Evolutionary conservation across 31 red algal species (phyloP).

Genomic region (Asparagopsis taxiformis): DNA sequence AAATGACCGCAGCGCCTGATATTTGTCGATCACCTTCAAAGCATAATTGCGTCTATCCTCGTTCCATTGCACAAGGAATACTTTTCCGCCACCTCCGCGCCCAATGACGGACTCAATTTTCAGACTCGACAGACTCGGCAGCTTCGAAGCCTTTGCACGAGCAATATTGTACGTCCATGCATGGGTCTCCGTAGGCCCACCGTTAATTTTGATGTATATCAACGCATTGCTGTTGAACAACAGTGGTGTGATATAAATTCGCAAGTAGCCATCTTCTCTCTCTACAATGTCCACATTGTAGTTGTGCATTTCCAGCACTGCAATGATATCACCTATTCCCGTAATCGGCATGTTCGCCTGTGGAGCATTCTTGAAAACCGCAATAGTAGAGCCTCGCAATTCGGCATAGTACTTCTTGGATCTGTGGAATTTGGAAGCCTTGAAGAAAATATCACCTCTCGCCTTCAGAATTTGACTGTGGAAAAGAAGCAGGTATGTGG

Average conservation of each 20-base stretch:
- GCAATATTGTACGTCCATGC: conserved; percentile 32
- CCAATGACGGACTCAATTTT: conserved; percentile 64
- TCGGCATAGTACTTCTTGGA: conserved; percentile 45
- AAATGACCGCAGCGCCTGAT: conserved; percentile 31
- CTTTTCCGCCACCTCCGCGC: conserved; percentile 72
- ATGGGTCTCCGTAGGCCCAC: conserved; percentile 4
- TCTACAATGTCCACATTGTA: conserved; percentile 35
- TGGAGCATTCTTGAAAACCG: conserved; percentile 25
- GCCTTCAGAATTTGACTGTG: conserved; percentile 15
- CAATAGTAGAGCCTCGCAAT: conserved; percentile 38
- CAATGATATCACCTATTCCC: conserved; percentile 24
- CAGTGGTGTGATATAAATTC: conserved; percentile 32
- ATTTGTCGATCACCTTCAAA: conserved; percentile 78
- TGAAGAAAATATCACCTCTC: conserved; percentile 29
- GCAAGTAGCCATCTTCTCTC: conserved; percentile 21
- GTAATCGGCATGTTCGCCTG: conserved; percentile 4
- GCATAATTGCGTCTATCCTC: conserved; percentile 61
- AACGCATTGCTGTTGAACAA: conserved; percentile 8
- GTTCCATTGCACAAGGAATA: conserved; percentile 71
- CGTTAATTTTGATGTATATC: conserved; percentile 32
- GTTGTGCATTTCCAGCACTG: conserved; percentile 24
- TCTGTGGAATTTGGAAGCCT: conserved; percentile 31
- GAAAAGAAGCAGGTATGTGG: conserved; percentile 42
- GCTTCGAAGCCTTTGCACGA: not conserved
- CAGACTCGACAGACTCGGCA: conserved; percentile 25